Percentiles rank a stretch among this genome's conserved stretches.
phyloP scores from a whole-genome alignment of 257 asterid species.

The Euphrasia confusa region DNA sequence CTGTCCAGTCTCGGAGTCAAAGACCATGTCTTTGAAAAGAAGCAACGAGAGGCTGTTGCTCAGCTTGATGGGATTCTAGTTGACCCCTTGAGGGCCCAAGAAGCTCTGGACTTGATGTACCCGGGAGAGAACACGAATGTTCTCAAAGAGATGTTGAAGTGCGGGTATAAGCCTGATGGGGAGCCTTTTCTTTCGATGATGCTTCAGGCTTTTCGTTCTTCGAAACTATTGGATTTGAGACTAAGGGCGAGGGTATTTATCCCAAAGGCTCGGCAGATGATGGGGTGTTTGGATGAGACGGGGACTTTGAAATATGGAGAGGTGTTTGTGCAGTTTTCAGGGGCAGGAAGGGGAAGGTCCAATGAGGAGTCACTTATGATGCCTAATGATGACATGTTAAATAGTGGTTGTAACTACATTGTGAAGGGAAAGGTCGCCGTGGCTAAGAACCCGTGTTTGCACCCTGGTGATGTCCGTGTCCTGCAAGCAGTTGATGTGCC shows the following conservation, averaged over 20 bases:
- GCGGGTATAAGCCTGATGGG: slow-evolving; percentile 74
- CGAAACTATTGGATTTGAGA: slow-evolving; percentile 68
- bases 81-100: slow-evolving; percentile 63
- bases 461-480: slow-evolving; percentile 93
- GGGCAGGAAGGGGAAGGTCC: slow-evolving; percentile 34
- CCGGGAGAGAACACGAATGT: slow-evolving; percentile 75
- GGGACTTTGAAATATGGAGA: slow-evolving; percentile 70
- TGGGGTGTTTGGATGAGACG: slow-evolving; percentile 93
- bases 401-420: slow-evolving; percentile 17
- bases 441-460: slow-evolving; percentile 94
- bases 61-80: slow-evolving; percentile 61
- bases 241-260: slow-evolving; percentile 58
- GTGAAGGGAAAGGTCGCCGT: slow-evolving; percentile 55
- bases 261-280: slow-evolving; percentile 67
- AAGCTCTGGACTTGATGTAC: slow-evolving; percentile 76
- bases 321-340: slow-evolving; percentile 69
- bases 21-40: slow-evolving; percentile 53
- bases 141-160: slow-evolving; percentile 74
- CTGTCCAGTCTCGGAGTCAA: slow-evolving; percentile 72
- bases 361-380: slow-evolving; percentile 26
- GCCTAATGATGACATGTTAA: slow-evolving; percentile 21
- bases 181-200: slow-evolving; percentile 92
- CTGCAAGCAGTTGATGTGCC: slow-evolving; percentile 56
- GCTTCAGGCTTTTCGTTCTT: slow-evolving; percentile 68
- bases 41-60: slow-evolving; percentile 65